Conservation (phyloP, 139 green algal genomes). For the Micromonas pusilla region DNA sequence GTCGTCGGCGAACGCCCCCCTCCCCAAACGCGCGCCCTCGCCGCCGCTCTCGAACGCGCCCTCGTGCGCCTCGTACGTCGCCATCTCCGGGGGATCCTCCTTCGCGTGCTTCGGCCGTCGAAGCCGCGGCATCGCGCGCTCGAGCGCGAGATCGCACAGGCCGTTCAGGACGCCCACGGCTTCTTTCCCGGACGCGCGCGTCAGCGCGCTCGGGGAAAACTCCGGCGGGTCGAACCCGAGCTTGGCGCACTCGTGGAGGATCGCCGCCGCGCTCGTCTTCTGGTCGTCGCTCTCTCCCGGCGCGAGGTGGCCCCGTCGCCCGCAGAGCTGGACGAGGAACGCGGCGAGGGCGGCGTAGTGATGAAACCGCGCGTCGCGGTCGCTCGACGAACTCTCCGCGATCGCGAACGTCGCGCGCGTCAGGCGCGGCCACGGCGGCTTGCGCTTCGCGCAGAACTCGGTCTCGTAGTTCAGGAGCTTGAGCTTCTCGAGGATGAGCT, state of each 20-base stretch:
- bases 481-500: constrained; percentile 62
- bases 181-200: constrained; percentile 52
- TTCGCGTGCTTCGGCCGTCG: constrained; percentile 8
- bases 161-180: constrained; percentile 53
- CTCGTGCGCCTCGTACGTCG: too few relatives aligned
- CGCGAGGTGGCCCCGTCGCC: constrained; percentile 37
- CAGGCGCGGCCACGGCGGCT: constrained; percentile 49
- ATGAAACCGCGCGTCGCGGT: constrained; percentile 61
- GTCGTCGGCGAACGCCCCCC: too few relatives aligned
- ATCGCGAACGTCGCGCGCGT: constrained; percentile 52
- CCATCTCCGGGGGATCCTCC: too few relatives aligned
- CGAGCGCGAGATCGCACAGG: constrained; percentile 50
- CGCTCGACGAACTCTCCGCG: constrained; percentile 22
- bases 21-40: too few relatives aligned
- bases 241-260: constrained; percentile 39
- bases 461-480: constrained; percentile 69
- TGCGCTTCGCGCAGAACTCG: constrained; percentile 59
- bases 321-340: constrained; percentile 53
- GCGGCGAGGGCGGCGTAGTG: constrained; percentile 60
- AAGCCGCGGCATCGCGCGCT: constrained; percentile 38
- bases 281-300: constrained; percentile 72
- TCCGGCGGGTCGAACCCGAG: constrained; percentile 43
- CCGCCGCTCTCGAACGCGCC: too few relatives aligned
- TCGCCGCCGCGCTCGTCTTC: constrained; percentile 51
- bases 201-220: constrained; percentile 58